A percentile compares a stretch with the other conserved stretches of the same genome.
Conservation (phyloP, 495 filamentous ascomycete genomes). For the Melanomma pulvis-pyrius region DNA sequence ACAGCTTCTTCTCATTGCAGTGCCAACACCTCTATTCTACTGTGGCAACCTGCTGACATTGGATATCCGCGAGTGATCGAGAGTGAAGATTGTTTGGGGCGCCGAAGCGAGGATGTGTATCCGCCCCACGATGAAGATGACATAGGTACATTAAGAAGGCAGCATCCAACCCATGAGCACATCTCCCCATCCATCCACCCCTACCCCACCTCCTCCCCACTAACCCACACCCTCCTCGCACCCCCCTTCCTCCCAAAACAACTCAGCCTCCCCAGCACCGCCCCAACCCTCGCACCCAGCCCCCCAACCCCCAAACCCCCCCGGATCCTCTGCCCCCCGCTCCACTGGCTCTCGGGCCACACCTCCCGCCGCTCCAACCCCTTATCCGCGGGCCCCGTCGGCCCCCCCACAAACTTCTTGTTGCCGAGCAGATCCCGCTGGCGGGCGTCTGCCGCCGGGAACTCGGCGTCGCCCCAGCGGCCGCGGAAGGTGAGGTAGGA, state of each 20-base stretch:
- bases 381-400: conserved; percentile 37
- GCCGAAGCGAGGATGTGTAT: too few species aligned
- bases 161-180: too few species aligned
- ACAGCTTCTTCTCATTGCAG: too few species aligned
- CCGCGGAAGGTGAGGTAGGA: conserved; percentile 58
- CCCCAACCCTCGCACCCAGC: background rate
- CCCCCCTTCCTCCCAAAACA: conserved; percentile 14
- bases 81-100: too few species aligned
- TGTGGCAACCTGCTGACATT: too few species aligned
- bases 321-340: conserved; percentile 15
- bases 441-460: conserved; percentile 46
- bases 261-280: background rate
- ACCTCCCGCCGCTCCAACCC: conserved; percentile 29
- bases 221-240: conserved; percentile 16
- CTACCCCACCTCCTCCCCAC: conserved; percentile 9
- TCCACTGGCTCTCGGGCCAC: conserved; percentile 27
- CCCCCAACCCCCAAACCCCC: background rate
- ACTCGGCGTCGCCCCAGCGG: conserved; percentile 61
- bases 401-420: conserved; percentile 32
- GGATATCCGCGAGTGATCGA: too few species aligned
- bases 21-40: too few species aligned
- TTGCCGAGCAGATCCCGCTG: conserved; percentile 22
- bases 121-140: too few species aligned
- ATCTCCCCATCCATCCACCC: background rate
- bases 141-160: too few species aligned